These are phyloP conservation scores for Chaetomiaceae sp. DNA, from an alignment of 2,329 filamentous ascomycete species.

Conservation along the genomic window DNA sequence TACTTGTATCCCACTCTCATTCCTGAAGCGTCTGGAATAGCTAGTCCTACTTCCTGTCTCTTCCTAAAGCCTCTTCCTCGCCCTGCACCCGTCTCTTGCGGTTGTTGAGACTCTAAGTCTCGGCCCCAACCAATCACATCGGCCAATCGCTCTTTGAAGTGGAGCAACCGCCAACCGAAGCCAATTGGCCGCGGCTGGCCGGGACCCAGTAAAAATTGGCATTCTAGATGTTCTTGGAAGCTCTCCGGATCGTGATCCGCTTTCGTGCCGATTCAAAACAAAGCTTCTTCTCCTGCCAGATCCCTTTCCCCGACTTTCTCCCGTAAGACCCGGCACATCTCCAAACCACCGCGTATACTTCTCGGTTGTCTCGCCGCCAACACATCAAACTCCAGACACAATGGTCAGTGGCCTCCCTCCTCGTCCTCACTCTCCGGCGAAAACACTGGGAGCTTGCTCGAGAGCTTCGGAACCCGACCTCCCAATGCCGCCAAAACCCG, in stretches of 20 bases:
- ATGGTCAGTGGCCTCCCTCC: conserved; percentile 15
- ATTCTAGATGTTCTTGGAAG: conserved; percentile 35
- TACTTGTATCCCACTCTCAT: too few species aligned
- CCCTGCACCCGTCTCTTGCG: too few species aligned
- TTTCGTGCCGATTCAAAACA: conserved; percentile 17
- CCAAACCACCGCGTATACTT: neutral
- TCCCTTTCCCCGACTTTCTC: conserved; percentile 5
- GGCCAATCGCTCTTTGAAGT: conserved; percentile 4
- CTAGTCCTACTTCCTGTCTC: too few species aligned
- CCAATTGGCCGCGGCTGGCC: conserved; percentile 12
- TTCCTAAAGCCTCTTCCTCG: too few species aligned
- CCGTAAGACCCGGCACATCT: neutral
- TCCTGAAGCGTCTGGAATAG: too few species aligned
- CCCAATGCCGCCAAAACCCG: neutral
- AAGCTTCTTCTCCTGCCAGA: conserved; percentile 8
- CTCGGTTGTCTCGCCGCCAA: neutral
- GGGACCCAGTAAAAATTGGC: conserved; percentile 26
- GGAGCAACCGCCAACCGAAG: conserved; percentile 25
- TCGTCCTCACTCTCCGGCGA: neutral
- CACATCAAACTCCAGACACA: conserved; percentile 6
- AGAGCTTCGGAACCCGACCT: neutral
- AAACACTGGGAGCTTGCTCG: neutral
- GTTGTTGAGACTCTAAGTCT: too few species aligned
- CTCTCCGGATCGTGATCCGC: conserved; percentile 23
- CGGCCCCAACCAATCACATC: conserved; percentile 9